Evolutionary conservation across 768 basidiomycete genomes (phyloP), one percentile per base, ranked within the genome.

Genomic region (Suillus subalutaceus): DNA sequence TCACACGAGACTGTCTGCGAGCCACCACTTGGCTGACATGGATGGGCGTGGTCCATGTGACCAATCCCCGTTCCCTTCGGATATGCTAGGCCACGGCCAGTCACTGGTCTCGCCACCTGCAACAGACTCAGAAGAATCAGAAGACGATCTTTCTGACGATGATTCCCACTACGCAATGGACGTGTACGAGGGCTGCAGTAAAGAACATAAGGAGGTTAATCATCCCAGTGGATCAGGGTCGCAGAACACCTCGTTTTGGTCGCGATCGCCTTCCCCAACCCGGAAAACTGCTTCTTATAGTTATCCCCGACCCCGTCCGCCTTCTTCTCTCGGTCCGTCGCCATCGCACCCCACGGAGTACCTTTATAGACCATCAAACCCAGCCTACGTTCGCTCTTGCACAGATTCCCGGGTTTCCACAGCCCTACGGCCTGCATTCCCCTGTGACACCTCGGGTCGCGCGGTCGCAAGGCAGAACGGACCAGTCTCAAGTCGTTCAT

Each of bases 1-100:
- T 74, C 91, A 93, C 67, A 78, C 75, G 62, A 77, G 71, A 59
- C 70, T 69, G 0, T 66, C 76, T 30, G 60, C 69, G 10, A 73
- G 68, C 61, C 53, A 76, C 0, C 53, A 76, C 0, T 68, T 72
- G 0, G 57, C 30, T 50, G 76, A 77, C 63, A 64, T 60, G 35
- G 60, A 67, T 30, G 44, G 63, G 18, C 63, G 46, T 46, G 68
- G 61, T 57, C 40, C 63, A 6, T 75, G 72, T 53, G 69, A 70
- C 43, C 43, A 64, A 40, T 52, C 56, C n/a, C 72, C 20, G 59
- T 60, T 63, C 37, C 23, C 46, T 7, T 20, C 52, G 62, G 52
- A 62, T 23, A 44, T 56, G 26, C 59, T 67, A 0, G 63, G 18
- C 10, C n/a, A 67, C 9, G 70, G 68, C 9, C 69, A 64, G 5